phyloP scores from a whole-genome alignment of 768 basidiomycete species.

The Boletus eberwhitei region DNA sequence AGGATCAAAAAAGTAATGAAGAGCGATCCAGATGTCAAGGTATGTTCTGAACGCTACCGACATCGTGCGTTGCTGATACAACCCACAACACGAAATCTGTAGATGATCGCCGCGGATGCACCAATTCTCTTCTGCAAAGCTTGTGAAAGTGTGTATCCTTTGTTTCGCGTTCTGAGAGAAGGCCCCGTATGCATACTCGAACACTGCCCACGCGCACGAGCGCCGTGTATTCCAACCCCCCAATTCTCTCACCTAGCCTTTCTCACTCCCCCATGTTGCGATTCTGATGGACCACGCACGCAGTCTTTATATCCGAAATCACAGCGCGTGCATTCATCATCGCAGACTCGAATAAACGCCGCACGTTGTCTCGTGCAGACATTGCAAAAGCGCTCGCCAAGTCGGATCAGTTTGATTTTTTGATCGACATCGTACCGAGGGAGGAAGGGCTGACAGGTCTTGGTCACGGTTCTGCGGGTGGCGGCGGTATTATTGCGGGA shows the following conservation, averaged over 20 bases:
- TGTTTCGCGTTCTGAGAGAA: neutral
- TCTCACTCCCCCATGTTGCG: too few relatives aligned
- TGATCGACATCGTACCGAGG: conserved; percentile 93
- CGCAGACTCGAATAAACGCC: conserved; percentile 92
- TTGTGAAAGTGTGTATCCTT: conserved; percentile 82
- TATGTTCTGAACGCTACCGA: conserved; percentile 35
- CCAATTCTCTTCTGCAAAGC: conserved; percentile 97
- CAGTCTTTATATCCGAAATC: conserved; percentile 97
- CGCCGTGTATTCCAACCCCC: neutral
- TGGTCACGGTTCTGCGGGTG: conserved; percentile 4
- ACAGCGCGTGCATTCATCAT: conserved; percentile 94
- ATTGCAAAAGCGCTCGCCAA: conserved; percentile 90
- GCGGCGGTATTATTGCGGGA: neutral
- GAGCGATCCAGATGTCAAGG: conserved; percentile 95
- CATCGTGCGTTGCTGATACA: neutral
- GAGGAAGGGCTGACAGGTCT: conserved; percentile 51
- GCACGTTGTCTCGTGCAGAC: conserved; percentile 91
- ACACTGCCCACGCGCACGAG: neutral
- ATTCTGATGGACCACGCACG: neutral
- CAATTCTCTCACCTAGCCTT: too few relatives aligned
- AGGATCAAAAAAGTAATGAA: conserved; percentile 99
- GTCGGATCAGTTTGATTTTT: conserved; percentile 95
- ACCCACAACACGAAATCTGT: neutral
- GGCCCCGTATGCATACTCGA: neutral
- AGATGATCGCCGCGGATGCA: conserved; percentile 99